Evolutionary conservation across 2,329 filamentous ascomycete genomes (phyloP), one percentile per base, ranked within the genome.

Genomic region (Stromatinia cepivora): DNA sequence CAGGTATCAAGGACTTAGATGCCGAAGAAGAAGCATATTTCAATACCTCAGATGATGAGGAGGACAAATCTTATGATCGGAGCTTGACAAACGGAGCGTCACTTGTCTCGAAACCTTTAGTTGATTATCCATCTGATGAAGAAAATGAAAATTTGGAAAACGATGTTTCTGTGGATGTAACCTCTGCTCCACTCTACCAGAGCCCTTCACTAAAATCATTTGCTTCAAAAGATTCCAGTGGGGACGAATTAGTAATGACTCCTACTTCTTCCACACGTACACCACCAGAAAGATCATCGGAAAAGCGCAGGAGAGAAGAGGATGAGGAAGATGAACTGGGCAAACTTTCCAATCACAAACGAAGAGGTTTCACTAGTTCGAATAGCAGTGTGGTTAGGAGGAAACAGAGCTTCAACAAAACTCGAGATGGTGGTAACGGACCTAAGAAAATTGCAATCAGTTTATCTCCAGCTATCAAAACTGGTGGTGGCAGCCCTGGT

Each of bases 71-170:
- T 17, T 81, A 69, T 74, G 79, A 74, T 73, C 76, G 73, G 57
- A 78, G 76, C 67, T 73, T 83, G 15, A 79, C 83, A 9, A 94
- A 93, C 73, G 92, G 88, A 34, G 84, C 85, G 20, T 87, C 88
- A 28, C 84, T 89, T 0, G 80, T 86, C 11, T 80, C 86, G 64
- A 93, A 90, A 77, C 91, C 91, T 1, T 82, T 98, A 31, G 95
- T 99, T 46, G 92, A 97, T 78, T 99, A 99, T 78, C 88, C 90
- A 0, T 96, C 96, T 50, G 94, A 97, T 74, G 94, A 97, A 70
- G 92, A 95, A n/a, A 88, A 86, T 17, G 88, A 90, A 79, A 89
- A 90, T 76, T 82, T 86, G 56, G 84, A 89, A 69, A 78, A 84
- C 75, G 74, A 84, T 76, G 71, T 78, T 70, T 72, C 81, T 73